These are phyloP conservation scores for Ascochyta fabae DNA, from an alignment of 2,329 filamentous ascomycete species.

Conservation along the genomic window DNA sequence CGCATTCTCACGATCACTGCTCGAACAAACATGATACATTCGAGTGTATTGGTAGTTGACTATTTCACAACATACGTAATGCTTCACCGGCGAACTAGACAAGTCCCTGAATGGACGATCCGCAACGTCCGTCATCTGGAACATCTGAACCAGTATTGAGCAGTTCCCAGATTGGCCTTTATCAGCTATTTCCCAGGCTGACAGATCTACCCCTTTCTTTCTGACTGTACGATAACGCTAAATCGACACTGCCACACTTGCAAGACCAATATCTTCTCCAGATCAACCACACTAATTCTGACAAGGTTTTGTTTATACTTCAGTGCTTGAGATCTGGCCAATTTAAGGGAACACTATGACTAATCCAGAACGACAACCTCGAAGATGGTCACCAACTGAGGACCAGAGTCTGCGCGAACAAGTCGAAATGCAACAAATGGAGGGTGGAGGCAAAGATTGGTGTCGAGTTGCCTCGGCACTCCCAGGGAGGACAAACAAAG, in stretches of 20 bases:
- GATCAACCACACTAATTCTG: background rate
- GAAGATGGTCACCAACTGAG: slow-evolving; percentile 30
- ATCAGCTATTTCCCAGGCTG: background rate
- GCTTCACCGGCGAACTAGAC: slow-evolving; percentile 9
- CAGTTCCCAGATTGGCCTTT: background rate
- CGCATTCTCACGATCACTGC: background rate
- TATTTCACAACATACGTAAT: background rate
- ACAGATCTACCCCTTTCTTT: background rate
- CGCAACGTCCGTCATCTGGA: background rate
- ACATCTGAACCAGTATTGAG: background rate
- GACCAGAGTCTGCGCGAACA: slow-evolving; percentile 35
- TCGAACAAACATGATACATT: slow-evolving; percentile 1
- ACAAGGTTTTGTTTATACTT: background rate
- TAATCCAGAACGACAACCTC: slow-evolving; percentile 2
- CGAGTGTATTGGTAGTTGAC: background rate
- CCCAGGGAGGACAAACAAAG: slow-evolving; percentile 53
- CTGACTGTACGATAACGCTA: background rate
- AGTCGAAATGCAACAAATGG: slow-evolving; percentile 28
- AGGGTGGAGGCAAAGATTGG: slow-evolving; percentile 23
- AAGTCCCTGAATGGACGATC: background rate
- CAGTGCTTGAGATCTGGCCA: background rate
- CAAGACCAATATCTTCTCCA: background rate
- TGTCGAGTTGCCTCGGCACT: slow-evolving; percentile 48
- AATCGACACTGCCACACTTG: background rate
- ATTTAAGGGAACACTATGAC: background rate